phyloP scores from a whole-genome alignment of 2,329 filamentous ascomycete species.

The Fusarium burgessii region DNA sequence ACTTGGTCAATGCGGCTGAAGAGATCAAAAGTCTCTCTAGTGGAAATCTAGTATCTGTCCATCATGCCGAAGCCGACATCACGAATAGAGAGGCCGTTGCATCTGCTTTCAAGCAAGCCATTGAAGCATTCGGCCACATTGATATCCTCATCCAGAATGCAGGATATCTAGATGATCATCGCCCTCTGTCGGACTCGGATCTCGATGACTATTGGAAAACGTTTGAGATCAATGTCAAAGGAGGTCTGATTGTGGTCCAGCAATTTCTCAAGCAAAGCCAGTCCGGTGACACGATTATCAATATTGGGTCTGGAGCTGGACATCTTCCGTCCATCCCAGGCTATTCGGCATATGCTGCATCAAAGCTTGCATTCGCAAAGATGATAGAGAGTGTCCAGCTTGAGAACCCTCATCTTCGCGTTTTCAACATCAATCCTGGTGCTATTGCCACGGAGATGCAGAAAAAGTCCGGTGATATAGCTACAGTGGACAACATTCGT shows the following conservation, averaged over 20 bases:
- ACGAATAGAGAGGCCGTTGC: not conserved
- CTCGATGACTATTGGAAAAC: conserved; percentile 2
- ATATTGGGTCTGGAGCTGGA: conserved; percentile 6
- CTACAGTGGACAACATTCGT: conserved; percentile 1
- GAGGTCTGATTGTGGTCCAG: not conserved
- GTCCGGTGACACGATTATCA: not conserved
- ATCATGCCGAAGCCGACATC: not conserved
- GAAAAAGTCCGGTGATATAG: not conserved
- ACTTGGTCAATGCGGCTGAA: not conserved
- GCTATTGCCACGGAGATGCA: conserved; percentile 13
- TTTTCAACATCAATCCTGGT: conserved; percentile 8
- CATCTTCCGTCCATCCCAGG: not conserved
- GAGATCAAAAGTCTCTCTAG: not conserved
- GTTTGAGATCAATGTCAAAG: conserved; percentile 8
- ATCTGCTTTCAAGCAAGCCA: not conserved
- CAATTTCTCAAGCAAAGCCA: conserved; percentile 6
- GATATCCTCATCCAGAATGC: conserved; percentile 7
- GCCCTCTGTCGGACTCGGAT: not conserved
- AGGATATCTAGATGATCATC: conserved; percentile 6
- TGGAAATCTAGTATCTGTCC: not conserved
- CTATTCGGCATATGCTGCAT: conserved; percentile 4
- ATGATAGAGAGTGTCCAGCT: not conserved
- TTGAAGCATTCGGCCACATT: not conserved
- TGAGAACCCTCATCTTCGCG: not conserved
- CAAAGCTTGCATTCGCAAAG: conserved; percentile 10